Evolutionary conservation across 495 filamentous ascomycete genomes (phyloP), one percentile per base, ranked within the genome.

Genomic region (Filosporella fistucella): DNA sequence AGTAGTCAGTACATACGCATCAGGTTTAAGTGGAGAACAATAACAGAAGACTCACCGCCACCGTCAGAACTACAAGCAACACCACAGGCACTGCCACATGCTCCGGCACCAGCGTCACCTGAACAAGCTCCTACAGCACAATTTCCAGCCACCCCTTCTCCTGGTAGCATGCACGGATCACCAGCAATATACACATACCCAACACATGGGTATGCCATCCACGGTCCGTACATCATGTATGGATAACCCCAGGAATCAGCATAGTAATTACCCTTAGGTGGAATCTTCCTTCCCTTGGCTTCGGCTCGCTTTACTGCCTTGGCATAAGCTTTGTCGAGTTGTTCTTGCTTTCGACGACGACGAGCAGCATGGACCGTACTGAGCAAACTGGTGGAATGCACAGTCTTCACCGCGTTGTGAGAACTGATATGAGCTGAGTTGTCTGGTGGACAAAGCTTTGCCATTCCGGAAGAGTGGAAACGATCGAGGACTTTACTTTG

Each of bases 341-440:
- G 57, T 13, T 29, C 5, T 26, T 52, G 17, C 3, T 32, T 33
- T 9, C 45, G 57, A 14, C 53, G 29, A 14, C 52, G 47, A 9
- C 67, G 35, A 13, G 55, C 59, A 7, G 64, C 61, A 1, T 57
- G 17, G 4, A 63, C 50, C 10, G 59, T 28, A 1, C 45, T 39
- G 21, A 60, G 34, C 26, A 30, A 16, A 3, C 24, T 14, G 11
- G 42, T 18, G n/a, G n/a, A n/a, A 18, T 54, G 29, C 12, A 46
- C 44, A 47, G 64, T 56, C 8, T 54, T 59, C 1, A 78, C 68
- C 3, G 77, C 69, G 61, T 79, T 86, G 70, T 91, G 87, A 0
- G 83, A 69, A 6, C 77, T 82, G 63, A 91, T 85, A 62, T 91
- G 87, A 1, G 82, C 78, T 53, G 77, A 80, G 42, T 74, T 78